These are phyloP conservation scores for Sporothrix inflata DNA, from an alignment of 2,329 filamentous ascomycete species.

Conservation along the genomic window DNA sequence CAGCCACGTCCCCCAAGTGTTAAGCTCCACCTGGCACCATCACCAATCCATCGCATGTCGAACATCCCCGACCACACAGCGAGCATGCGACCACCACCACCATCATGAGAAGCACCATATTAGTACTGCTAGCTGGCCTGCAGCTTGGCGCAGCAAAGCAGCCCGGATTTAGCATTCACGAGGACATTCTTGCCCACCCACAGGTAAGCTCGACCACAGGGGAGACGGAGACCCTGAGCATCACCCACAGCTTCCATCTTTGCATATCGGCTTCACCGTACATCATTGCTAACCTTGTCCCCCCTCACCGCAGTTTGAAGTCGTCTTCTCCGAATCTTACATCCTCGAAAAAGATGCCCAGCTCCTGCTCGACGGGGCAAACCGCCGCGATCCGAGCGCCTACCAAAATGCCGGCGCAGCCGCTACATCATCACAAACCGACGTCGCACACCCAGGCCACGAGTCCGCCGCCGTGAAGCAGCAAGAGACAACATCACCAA, in stretches of 20 bases:
- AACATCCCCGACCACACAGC: background rate
- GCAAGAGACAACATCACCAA: background rate
- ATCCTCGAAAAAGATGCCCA: conserved; percentile 72
- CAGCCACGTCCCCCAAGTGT: conserved; percentile 14
- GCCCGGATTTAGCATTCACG: conserved; percentile 77
- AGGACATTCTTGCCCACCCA: conserved; percentile 84
- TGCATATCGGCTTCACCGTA: background rate
- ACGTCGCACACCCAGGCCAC: conserved; percentile 44
- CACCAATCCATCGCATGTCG: background rate
- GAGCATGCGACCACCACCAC: conserved; percentile 40
- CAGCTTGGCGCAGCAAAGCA: conserved; percentile 55
- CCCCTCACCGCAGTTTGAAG: conserved; percentile 65
- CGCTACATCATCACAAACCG: conserved; percentile 47
- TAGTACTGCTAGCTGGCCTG: conserved; percentile 50
- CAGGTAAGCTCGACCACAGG: conserved; percentile 62
- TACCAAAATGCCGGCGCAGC: conserved; percentile 44
- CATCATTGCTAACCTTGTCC: no score
- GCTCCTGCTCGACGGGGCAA: conserved; percentile 55
- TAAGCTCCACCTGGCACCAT: conserved; percentile 10
- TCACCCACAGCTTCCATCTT: no score
- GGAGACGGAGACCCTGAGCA: no score
- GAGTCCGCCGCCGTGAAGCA: conserved; percentile 40
- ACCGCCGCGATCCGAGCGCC: conserved; percentile 7
- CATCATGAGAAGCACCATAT: conserved; percentile 56
- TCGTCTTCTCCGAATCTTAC: conserved; percentile 73